Evolutionary conservation across 148 eudicot species (phyloP).

Genomic region (Heliosperma pusillum): DNA sequence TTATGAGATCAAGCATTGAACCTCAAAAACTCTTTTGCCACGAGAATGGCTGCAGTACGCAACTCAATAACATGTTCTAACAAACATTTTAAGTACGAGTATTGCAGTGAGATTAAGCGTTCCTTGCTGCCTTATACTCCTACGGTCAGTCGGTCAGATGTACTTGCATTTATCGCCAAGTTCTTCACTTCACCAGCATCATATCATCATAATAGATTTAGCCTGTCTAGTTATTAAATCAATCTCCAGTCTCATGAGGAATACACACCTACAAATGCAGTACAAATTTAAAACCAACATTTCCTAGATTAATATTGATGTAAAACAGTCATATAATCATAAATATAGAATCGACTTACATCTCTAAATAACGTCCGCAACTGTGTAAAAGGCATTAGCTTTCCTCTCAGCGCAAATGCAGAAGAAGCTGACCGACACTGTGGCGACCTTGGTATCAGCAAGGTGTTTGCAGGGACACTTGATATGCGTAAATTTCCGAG

Average conservation of each 20-base stretch:
- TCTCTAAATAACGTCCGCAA: constrained; percentile 84
- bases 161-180: constrained; percentile 64
- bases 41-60: not conserved
- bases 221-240: constrained; percentile 65
- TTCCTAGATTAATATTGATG: not conserved
- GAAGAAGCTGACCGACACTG: too few species aligned
- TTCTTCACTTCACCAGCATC: constrained; percentile 86
- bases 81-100: too few species aligned
- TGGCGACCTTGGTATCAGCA: too few species aligned
- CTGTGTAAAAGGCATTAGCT: constrained; percentile 93
- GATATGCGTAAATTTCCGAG: too few species aligned
- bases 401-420: too few species aligned
- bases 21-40: too few species aligned
- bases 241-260: constrained; percentile 75
- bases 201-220: constrained; percentile 75
- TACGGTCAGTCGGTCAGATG: not conserved
- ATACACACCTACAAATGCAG: constrained; percentile 64
- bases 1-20: too few species aligned
- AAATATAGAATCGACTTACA: constrained; percentile 36
- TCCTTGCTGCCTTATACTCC: not conserved
- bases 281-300: constrained; percentile 7
- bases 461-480: too few species aligned
- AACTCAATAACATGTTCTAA: not conserved
- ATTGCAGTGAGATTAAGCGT: not conserved
- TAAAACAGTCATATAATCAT: not conserved